These are phyloP conservation scores for Linum trigynum DNA, from an alignment of 345 rosid species.

Conservation along the genomic window DNA sequence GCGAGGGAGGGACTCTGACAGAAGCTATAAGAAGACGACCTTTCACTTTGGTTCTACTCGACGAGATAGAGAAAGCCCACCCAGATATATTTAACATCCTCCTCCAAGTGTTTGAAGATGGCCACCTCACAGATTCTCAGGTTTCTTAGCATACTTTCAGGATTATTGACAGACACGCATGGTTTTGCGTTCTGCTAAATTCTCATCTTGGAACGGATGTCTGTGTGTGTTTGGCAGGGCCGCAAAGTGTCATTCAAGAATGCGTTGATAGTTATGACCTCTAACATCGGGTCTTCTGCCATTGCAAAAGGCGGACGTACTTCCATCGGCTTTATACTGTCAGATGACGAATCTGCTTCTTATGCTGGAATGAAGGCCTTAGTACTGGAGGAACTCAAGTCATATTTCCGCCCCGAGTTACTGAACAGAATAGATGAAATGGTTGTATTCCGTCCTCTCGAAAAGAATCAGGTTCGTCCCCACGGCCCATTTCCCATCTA, in stretches of 20 bases:
- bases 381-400: conserved; percentile 77
- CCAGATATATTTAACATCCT: conserved; percentile 95
- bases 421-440: conserved; percentile 94
- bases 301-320: conserved; percentile 85
- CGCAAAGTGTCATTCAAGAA: conserved; percentile 90
- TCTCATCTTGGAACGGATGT: conserved; percentile 4
- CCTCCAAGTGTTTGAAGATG: conserved; percentile 94
- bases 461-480: conserved; percentile 75
- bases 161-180: no score
- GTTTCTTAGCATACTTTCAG: conserved; percentile 20
- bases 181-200: not conserved
- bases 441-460: conserved; percentile 77
- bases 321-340: conserved; percentile 50
- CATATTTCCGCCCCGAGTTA: conserved; percentile 87
- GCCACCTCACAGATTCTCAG: conserved; percentile 98
- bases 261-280: conserved; percentile 88
- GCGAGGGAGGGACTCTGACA: conserved; percentile 87
- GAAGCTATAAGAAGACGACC: conserved; percentile 96
- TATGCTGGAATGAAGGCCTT: conserved; percentile 70
- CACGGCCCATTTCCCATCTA: not conserved
- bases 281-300: conserved; percentile 81
- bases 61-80: conserved; percentile 39
- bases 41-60: conserved; percentile 72
- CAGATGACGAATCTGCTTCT: conserved; percentile 46
- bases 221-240: conserved; percentile 41